phyloP scores from a whole-genome alignment of 768 basidiomycete genomes.

The Boletus eberwhitei region DNA sequence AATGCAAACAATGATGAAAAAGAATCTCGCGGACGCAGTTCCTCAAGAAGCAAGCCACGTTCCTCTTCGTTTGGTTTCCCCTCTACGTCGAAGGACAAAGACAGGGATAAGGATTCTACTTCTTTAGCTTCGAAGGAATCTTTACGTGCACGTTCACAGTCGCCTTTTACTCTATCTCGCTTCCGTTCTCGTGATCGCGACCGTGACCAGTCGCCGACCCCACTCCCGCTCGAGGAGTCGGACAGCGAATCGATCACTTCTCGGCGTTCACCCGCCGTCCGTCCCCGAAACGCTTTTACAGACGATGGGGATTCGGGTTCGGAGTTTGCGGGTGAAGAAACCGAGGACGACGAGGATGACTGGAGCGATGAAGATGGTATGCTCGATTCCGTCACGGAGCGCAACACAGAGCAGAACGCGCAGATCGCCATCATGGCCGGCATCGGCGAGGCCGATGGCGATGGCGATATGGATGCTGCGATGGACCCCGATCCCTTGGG shows the following conservation, averaged over 20 bases:
- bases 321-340: conserved; percentile 48
- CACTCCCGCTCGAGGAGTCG: conserved; percentile 54
- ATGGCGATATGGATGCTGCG: conserved; percentile 50
- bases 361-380: conserved; percentile 53
- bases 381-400: conserved; percentile 79
- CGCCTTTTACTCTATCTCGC: conserved; percentile 75
- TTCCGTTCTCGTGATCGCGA: conserved; percentile 54
- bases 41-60: conserved; percentile 41
- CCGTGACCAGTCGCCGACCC: conserved; percentile 53
- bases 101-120: conserved; percentile 31
- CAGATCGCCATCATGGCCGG: conserved; percentile 37
- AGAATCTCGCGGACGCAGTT: conserved; percentile 51
- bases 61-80: conserved; percentile 48
- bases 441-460: conserved; percentile 34
- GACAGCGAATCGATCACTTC: conserved; percentile 41
- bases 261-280: conserved; percentile 39
- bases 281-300: conserved; percentile 61
- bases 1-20: conserved; percentile 40
- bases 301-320: conserved; percentile 63
- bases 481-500: conserved; percentile 80
- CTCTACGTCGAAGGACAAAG: conserved; percentile 32
- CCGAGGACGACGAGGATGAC: conserved; percentile 56
- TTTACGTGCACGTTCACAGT: conserved; percentile 68
- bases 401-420: conserved; percentile 85
- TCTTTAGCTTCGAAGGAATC: conserved; percentile 46